Base-by-base conservation (phyloP, 331 rosid genomes). In the Saraca asoca region DNA sequence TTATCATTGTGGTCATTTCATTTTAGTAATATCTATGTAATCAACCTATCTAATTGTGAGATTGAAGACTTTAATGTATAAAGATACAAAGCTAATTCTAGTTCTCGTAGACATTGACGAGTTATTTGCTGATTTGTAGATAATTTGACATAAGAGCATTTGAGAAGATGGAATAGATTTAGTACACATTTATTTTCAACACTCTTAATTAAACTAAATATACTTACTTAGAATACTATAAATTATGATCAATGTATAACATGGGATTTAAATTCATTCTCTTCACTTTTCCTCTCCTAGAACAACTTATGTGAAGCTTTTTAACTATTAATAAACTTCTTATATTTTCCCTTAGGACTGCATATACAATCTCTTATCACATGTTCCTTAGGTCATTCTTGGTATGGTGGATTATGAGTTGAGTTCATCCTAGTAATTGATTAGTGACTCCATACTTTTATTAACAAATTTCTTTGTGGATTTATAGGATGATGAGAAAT, bases 401-500 rank as follows among this genome's bases (percentile, higher is more conserved):
- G 35, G n/a, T 64, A 46, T 42, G 16, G 31, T 62, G 42, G 51
- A 9, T n/a, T 64, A 19, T 44, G 18, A 13, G 52, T 54, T 39
- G 46, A 54, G 19, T 14, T 49, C 44, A 72, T 7, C 62, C 55
- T 49, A n/a, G 42, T 51, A 65, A 52, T 65, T 58, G 35, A n/a
- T 61, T 49, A n/a, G 43, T 59, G 14, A 44, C 58, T 39, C 9
- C 60, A 67, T 20, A 49, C 19, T 66, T 20, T 49, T 18, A 58
- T 72, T 52, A 51, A 7, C 58, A 50, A 62, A 41, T 11, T 62
- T 50, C 62, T 66, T 68, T 69, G 5, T 43, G 70, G 74, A 58
- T 7, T 51, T 49, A 64, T 59, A 92, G 98, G 85, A 78, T 44
- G 84, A 87, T 50, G 86, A 68, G 50, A 87, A 85, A 70, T 89